phyloP scores from a whole-genome alignment of 805 yeast species.

The Cyberlindnera bimundalis region DNA sequence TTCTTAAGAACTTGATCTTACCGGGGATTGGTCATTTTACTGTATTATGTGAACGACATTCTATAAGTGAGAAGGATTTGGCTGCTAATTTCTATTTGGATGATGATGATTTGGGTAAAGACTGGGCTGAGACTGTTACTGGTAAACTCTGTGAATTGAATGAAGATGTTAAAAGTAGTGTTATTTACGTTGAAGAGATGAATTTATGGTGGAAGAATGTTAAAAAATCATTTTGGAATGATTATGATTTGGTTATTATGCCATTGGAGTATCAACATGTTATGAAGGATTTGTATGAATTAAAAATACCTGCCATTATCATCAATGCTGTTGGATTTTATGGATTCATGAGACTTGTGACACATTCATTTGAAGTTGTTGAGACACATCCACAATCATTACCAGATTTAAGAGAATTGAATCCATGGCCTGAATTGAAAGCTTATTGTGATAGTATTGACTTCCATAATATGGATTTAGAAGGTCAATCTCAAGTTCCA shows the following conservation, averaged over 20 bases:
- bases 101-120: constrained; percentile 39
- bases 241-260: constrained; percentile 48
- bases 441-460: constrained; percentile 49
- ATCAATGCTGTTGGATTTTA: constrained; percentile 60
- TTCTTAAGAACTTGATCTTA: constrained; percentile 70
- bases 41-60: constrained; percentile 44
- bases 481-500: constrained; percentile 62
- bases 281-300: constrained; percentile 38
- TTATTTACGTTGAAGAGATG: constrained; percentile 10
- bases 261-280: constrained; percentile 31
- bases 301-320: constrained; percentile 51
- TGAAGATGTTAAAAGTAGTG: constrained; percentile 41
- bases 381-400: constrained; percentile 69
- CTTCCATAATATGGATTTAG: constrained; percentile 39
- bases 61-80: constrained; percentile 42
- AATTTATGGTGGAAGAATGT: constrained; percentile 14
- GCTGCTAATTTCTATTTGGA: constrained; percentile 61
- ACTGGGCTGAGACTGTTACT: constrained; percentile 39
- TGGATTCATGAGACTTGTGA: constrained; percentile 51
- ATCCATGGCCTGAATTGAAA: constrained; percentile 69
- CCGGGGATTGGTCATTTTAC: constrained; percentile 71
- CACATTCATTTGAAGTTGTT: constrained; percentile 59
- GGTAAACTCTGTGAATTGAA: constrained; percentile 53
- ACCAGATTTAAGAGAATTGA: constrained; percentile 62
- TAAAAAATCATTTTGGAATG: constrained; percentile 37